Evolutionary conservation across 2,329 filamentous ascomycete species (phyloP).

Genomic region (Xylaria sp.): DNA sequence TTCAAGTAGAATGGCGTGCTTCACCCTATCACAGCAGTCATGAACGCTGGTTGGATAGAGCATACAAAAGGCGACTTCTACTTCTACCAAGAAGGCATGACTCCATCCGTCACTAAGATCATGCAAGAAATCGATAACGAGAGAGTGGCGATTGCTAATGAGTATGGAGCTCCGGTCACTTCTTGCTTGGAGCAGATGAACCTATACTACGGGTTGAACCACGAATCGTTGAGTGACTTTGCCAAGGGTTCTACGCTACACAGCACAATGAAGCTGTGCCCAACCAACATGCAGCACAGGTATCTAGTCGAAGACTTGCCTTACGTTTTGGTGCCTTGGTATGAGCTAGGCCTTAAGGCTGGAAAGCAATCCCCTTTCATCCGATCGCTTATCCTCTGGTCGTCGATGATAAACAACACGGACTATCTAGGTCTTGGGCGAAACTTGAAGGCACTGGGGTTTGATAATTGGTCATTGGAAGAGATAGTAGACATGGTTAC

Average conservation of each 20-base stretch:
- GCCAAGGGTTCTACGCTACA: constrained; percentile 27
- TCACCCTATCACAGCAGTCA: constrained; percentile 32
- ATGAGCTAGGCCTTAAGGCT: constrained; percentile 32
- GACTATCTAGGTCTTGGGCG: constrained; percentile 31
- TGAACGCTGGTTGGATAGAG: constrained; percentile 36
- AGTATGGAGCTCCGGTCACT: constrained; percentile 16
- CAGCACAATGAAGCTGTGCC: constrained; percentile 35
- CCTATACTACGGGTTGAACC: constrained; percentile 25
- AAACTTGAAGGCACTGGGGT: constrained; percentile 24
- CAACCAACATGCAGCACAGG: constrained; percentile 30
- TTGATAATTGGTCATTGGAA: constrained; percentile 19
- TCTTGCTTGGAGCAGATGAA: constrained; percentile 34
- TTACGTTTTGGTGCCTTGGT: constrained; percentile 36
- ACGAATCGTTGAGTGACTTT: constrained; percentile 26
- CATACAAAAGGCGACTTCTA: constrained; percentile 36
- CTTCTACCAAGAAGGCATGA: constrained; percentile 36
- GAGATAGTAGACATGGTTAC: constrained; percentile 26
- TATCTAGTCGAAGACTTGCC: constrained; percentile 34
- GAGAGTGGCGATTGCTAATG: constrained; percentile 26
- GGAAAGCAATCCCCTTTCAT: constrained; percentile 32
- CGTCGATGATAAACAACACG: constrained; percentile 27
- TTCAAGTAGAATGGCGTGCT: constrained; percentile 30
- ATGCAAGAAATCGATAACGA: constrained; percentile 34
- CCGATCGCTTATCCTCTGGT: constrained; percentile 33
- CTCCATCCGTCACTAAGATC: constrained; percentile 31